These are phyloP conservation scores for Arachnomyces sp. DNA, from an alignment of 2,329 filamentous ascomycete species.

Conservation along the genomic window DNA sequence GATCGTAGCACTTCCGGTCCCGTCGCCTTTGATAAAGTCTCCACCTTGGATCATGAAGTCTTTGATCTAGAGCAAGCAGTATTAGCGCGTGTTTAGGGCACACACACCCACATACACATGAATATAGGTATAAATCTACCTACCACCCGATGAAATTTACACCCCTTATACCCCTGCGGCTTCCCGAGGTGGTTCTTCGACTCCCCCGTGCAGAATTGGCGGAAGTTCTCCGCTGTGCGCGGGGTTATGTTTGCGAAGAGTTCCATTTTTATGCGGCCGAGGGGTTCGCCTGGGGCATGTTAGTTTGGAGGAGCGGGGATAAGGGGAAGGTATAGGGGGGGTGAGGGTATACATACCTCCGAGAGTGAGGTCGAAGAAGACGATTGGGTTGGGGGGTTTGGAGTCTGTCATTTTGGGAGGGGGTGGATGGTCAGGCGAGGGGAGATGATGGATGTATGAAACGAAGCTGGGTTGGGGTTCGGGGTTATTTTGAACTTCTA, in stretches of 20 bases:
- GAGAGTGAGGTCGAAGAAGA: conserved; percentile 43
- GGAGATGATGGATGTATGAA: too few species aligned
- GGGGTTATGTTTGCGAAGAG: conserved; percentile 79
- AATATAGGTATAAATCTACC: conserved; percentile 26
- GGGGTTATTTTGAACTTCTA: too few species aligned
- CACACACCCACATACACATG: neutral
- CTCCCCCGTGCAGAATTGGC: conserved; percentile 93
- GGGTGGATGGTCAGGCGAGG: too few species aligned
- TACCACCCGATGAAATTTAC: conserved; percentile 89
- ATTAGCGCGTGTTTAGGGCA: neutral
- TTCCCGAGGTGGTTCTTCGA: conserved; percentile 66
- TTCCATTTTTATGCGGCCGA: conserved; percentile 83
- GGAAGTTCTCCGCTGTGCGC: conserved; percentile 91
- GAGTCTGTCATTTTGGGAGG: neutral
- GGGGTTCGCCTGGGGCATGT: conserved; percentile 58
- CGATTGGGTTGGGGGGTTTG: conserved; percentile 32
- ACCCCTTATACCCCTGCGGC: conserved; percentile 88
- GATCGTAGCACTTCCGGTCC: conserved; percentile 78
- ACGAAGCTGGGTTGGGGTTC: too few species aligned
- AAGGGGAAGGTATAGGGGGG: neutral
- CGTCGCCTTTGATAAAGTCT: conserved; percentile 89
- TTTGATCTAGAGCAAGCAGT: conserved; percentile 56
- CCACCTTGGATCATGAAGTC: conserved; percentile 98
- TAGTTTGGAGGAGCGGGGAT: neutral
- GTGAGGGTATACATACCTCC: conserved; percentile 32